Percentiles rank a stretch among this genome's conserved stretches.
Evolutionary conservation across 495 filamentous ascomycete genomes (phyloP).

Genomic region (Hypoxylon fuscum): DNA sequence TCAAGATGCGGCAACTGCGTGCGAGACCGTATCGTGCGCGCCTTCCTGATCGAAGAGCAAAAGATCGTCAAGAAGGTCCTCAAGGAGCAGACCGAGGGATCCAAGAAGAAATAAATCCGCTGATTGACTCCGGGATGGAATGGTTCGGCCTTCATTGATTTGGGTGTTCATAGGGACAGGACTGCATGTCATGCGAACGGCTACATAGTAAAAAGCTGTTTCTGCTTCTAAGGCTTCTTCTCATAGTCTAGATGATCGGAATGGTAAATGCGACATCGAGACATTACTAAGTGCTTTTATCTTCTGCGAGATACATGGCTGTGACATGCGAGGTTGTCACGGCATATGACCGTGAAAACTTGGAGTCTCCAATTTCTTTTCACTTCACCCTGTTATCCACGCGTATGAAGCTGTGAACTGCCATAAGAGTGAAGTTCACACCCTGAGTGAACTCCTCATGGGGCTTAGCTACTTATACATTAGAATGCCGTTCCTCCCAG

Average conservation of each 20-base stretch:
- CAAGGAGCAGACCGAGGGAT: slow-evolving; percentile 76
- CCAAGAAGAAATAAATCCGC: slow-evolving; percentile 76
- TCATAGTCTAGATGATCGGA: slow-evolving; percentile 48
- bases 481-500: too few relatives aligned
- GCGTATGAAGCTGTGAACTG: too few relatives aligned
- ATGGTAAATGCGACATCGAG: slow-evolving; percentile 45
- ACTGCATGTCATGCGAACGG: slow-evolving; percentile 55
- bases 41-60: slow-evolving; percentile 99
- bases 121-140: slow-evolving; percentile 43
- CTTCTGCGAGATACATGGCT: background rate
- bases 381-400: background rate
- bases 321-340: slow-evolving; percentile 6
- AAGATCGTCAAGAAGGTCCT: slow-evolving; percentile 99
- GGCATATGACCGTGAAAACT: background rate
- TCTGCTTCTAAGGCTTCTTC: slow-evolving; percentile 60
- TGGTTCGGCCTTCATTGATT: slow-evolving; percentile 56
- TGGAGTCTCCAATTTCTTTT: background rate
- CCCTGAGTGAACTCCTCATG: too few relatives aligned
- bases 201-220: slow-evolving; percentile 51
- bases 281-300: slow-evolving; percentile 23
- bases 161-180: slow-evolving; percentile 62
- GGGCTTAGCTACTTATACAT: too few relatives aligned
- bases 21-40: slow-evolving; percentile 94
- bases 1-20: slow-evolving; percentile 98
- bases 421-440: too few relatives aligned